These are phyloP conservation scores for Mimosa bimucronata DNA, from an alignment of 306 rosid species.

Conservation along the genomic window DNA sequence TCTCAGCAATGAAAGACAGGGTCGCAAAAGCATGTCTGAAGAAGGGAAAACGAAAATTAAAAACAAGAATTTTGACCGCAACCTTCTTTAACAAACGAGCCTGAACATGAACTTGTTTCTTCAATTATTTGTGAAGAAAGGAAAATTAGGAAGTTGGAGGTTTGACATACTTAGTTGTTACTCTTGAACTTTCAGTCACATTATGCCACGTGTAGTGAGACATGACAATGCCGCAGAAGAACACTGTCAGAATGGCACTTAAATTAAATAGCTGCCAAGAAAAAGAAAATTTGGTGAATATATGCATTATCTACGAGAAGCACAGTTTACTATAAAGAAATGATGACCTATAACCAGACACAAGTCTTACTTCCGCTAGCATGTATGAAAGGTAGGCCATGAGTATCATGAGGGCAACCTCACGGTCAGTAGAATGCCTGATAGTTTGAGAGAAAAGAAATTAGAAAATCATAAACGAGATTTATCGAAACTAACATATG, in stretches of 20 bases:
- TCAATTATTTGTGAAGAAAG: conserved; percentile 11
- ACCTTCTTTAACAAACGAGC: background rate
- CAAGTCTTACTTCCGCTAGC: conserved; percentile 77
- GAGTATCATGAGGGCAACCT: conserved; percentile 96
- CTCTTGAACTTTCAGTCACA: conserved; percentile 94
- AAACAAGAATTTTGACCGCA: background rate
- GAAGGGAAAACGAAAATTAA: conserved; percentile 28
- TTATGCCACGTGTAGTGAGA: conserved; percentile 99
- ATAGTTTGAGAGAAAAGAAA: conserved; percentile 26
- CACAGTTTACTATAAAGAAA: background rate
- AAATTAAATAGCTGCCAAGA: conserved; percentile 80
- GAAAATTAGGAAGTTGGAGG: background rate
- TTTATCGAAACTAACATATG: conserved; percentile 6
- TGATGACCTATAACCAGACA: conserved; percentile 1
- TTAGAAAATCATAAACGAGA: conserved; percentile 21
- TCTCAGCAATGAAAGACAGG: conserved; percentile 86
- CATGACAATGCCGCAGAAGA: conserved; percentile 98
- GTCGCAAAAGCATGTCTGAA: conserved; percentile 96
- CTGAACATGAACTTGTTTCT: conserved; percentile 18
- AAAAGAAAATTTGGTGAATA: conserved; percentile 17
- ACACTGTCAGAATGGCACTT: conserved; percentile 95
- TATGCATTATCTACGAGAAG: conserved; percentile 5
- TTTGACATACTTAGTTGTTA: conserved; percentile 86
- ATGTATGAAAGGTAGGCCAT: conserved; percentile 97
- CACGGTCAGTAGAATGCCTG: conserved; percentile 95